These are phyloP conservation scores for Mucuna pruriens DNA, from an alignment of 306 rosid species.

Conservation along the genomic window DNA sequence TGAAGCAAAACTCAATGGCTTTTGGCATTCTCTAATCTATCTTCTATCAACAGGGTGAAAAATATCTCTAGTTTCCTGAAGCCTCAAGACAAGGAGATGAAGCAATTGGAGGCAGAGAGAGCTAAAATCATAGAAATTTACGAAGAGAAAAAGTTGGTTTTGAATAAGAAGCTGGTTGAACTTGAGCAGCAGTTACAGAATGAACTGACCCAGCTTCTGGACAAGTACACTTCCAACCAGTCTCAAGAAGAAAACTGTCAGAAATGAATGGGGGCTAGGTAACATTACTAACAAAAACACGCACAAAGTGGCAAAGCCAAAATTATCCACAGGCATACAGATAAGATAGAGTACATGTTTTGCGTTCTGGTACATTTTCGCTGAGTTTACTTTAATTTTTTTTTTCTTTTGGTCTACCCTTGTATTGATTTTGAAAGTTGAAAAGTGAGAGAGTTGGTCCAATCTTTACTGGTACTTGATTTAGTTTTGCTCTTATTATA, in stretches of 20 bases:
- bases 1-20: not conserved
- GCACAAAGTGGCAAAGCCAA: not conserved
- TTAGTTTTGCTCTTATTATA: not conserved
- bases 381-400: not conserved
- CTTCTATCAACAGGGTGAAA: slow-evolving; percentile 35
- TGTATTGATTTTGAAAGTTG: not conserved
- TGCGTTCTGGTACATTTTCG: not conserved
- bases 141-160: slow-evolving; percentile 39
- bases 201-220: slow-evolving; percentile 45
- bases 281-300: not conserved
- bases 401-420: not conserved
- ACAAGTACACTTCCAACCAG: slow-evolving; percentile 21
- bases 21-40: not conserved
- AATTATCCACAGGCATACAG: not conserved
- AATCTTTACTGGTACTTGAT: not conserved
- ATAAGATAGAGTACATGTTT: too few species aligned
- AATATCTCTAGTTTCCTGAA: slow-evolving; percentile 29
- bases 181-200: slow-evolving; percentile 47
- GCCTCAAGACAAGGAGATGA: slow-evolving; percentile 36
- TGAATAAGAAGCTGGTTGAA: slow-evolving; percentile 47
- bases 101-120: slow-evolving; percentile 40
- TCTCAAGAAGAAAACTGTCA: slow-evolving; percentile 19
- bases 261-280: slow-evolving; percentile 17
- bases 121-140: slow-evolving; percentile 23
- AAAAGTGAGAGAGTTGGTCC: not conserved